Percentiles rank a stretch among this genome's conserved stretches.
phyloP scores from a whole-genome alignment of 495 filamentous ascomycete species.

The Penicillium atrosanguineum region DNA sequence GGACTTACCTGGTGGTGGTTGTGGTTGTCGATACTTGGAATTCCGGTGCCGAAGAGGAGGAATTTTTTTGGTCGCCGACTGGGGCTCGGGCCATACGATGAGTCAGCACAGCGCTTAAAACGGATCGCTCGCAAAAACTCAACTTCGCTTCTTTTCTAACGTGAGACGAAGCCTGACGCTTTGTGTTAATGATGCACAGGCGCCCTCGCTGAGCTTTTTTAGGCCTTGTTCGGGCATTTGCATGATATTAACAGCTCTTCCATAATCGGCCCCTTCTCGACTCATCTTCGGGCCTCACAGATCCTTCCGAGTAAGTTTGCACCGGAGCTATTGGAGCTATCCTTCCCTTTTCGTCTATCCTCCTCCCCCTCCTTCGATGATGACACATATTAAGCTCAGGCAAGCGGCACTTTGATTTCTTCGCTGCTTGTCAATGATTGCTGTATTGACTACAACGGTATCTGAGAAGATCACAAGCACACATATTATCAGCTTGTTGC shows the following conservation, averaged over 20 bases:
- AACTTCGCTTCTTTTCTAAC: conserved; percentile 14
- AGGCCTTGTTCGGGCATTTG: not conserved
- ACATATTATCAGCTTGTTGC: conserved; percentile 8
- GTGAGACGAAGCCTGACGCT: conserved; percentile 4
- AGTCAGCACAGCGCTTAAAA: conserved; percentile 37
- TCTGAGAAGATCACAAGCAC: conserved; percentile 63
- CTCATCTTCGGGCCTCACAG: conserved; percentile 1
- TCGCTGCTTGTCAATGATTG: conserved; percentile 68
- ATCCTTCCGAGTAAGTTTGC: conserved; percentile 18
- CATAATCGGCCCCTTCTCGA: conserved; percentile 1
- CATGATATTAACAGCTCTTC: not conserved
- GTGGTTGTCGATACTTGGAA: conserved; percentile 2
- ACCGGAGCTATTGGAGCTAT: conserved; percentile 12
- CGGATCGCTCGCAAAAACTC: conserved; percentile 20
- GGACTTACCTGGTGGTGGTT: conserved; percentile 33
- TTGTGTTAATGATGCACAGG: conserved; percentile 16
- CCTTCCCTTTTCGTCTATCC: not conserved
- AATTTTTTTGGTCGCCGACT: conserved; percentile 32
- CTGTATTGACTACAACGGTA: conserved; percentile 96
- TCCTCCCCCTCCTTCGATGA: conserved; percentile 35
- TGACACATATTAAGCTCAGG: conserved; percentile 48
- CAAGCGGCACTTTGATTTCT: conserved; percentile 67
- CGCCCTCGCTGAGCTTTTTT: conserved; percentile 4
- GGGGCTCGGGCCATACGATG: conserved; percentile 25
- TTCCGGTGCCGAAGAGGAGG: conserved; percentile 20